Conservation (phyloP, 495 filamentous ascomycete species). For the Trichoderma reesei region DNA sequence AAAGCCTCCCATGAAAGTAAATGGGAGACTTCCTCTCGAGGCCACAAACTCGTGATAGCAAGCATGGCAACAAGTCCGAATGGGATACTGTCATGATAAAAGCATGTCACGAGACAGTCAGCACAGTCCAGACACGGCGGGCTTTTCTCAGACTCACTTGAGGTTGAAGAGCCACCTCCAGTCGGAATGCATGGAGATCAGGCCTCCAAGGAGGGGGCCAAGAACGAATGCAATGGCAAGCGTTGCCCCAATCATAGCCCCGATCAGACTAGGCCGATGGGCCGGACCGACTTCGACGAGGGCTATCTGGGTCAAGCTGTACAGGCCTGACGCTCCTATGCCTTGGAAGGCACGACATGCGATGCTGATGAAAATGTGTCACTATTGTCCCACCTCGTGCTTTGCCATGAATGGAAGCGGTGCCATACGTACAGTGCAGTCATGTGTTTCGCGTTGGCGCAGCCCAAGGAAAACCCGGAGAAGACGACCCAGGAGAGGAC, state of each 20-base stretch:
- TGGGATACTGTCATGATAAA: constrained; percentile 35
- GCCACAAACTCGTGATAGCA: constrained; percentile 47
- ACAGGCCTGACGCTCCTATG: constrained; percentile 50
- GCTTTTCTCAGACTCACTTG: constrained; percentile 33
- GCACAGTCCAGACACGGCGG: too few relatives aligned
- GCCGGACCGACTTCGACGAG: constrained; percentile 44
- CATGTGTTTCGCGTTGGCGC: constrained; percentile 42
- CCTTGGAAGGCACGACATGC: constrained; percentile 52
- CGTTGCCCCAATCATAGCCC: constrained; percentile 33
- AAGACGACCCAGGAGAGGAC: constrained; percentile 43
- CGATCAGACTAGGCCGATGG: constrained; percentile 35
- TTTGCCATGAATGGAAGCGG: neutral
- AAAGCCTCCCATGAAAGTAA: constrained; percentile 21
- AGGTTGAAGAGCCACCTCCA: constrained; percentile 71
- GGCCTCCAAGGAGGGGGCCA: constrained; percentile 61
- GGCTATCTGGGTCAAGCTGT: constrained; percentile 45
- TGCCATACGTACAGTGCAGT: constrained; percentile 38
- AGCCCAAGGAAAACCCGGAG: constrained; percentile 46
- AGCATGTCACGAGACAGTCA: constrained; percentile 10
- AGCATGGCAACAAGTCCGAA: constrained; percentile 45
- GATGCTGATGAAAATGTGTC: constrained; percentile 31
- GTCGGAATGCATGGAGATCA: constrained; percentile 48
- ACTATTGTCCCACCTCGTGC: neutral
- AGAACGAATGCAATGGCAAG: constrained; percentile 38
- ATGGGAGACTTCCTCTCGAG: constrained; percentile 19